Evolutionary conservation across 495 filamentous ascomycete genomes (phyloP).

Genomic region (Aspergillus bridgeri): DNA sequence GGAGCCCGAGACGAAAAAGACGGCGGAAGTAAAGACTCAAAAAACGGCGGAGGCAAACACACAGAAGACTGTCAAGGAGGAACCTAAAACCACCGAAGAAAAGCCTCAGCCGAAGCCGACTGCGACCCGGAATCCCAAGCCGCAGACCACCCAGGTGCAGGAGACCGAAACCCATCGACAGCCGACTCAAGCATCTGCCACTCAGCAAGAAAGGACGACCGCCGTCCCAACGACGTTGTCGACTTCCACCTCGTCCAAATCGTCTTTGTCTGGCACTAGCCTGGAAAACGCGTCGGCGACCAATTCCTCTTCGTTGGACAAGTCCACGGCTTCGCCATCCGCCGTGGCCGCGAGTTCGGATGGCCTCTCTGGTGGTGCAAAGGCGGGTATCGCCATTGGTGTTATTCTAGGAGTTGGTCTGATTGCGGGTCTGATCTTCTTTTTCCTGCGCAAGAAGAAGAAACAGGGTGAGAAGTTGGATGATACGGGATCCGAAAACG

Average conservation of each 20-base stretch:
- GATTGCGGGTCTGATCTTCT: slow-evolving; percentile 57
- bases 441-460: slow-evolving; percentile 68
- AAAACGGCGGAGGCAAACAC: slow-evolving; percentile 17
- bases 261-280: slow-evolving; percentile 19
- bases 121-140: slow-evolving; percentile 18
- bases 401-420: slow-evolving; percentile 63
- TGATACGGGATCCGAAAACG: slow-evolving; percentile 53
- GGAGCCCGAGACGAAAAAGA: slow-evolving; percentile 13
- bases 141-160: slow-evolving; percentile 10
- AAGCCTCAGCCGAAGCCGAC: slow-evolving; percentile 12
- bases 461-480: slow-evolving; percentile 35
- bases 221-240: slow-evolving; percentile 26
- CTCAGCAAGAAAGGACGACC: not conserved
- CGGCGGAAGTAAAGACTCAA: slow-evolving; percentile 19
- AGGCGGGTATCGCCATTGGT: slow-evolving; percentile 82
- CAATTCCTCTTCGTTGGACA: slow-evolving; percentile 9
- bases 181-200: slow-evolving; percentile 5
- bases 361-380: slow-evolving; percentile 63
- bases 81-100: slow-evolving; percentile 16
- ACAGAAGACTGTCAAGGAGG: slow-evolving; percentile 10
- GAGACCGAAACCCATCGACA: not conserved
- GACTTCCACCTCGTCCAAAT: slow-evolving; percentile 23
- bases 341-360: slow-evolving; percentile 24
- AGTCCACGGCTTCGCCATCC: slow-evolving; percentile 19
- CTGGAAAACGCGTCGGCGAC: slow-evolving; percentile 17